Evolutionary conservation across 2,329 filamentous ascomycete species (phyloP), one percentile per base, ranked within the genome.

Genomic region (Aspergillus hortae): DNA sequence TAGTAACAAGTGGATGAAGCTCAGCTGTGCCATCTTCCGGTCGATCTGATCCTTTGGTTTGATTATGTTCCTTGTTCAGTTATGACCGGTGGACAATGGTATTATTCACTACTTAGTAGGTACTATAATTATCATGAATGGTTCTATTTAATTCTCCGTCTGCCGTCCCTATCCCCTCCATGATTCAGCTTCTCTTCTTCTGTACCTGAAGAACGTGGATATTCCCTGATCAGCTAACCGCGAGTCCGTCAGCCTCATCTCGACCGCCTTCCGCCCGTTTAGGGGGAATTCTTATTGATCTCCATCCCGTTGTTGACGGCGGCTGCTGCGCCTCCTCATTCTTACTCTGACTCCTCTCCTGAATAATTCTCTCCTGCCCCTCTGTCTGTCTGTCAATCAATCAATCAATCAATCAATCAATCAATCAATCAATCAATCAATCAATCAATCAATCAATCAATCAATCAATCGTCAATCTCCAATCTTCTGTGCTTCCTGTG

Each of bases 201-300:
- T 7, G 27, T 30, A 30, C 27, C 9, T 30, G 27, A 30, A 30
- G 27, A 42, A n/a, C 19, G 40, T 17, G 40, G 40, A 42, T 42
- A 42, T 12, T 10, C 40, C 17, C 6, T 23, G 40, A 42, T 1
- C 15, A 23, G 40, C 11, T 19, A n/a, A 5, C 40, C 19, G 9
- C 9, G 51, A 33, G 27, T 41, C 49, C 50, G 46, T 65, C 61
- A 62, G 58, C 62, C 62, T 58, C 58, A 56, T 54, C 56, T 58
- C 62, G 60, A 66, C 63, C 65, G 61, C 63, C 63, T 64, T 64
- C 56, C 58, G 56, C 6, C 19, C 17, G 40, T 42, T 42, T 42
- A 42, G 40, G 40, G 40, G 40, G 40, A 1, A 17, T 36, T 50
- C 47, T 17, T 23, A 19, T 42, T 23, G 15, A 42, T 19, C 11